Conservation (phyloP, 148 eudicot genomes). For the Bassia scoparia region DNA sequence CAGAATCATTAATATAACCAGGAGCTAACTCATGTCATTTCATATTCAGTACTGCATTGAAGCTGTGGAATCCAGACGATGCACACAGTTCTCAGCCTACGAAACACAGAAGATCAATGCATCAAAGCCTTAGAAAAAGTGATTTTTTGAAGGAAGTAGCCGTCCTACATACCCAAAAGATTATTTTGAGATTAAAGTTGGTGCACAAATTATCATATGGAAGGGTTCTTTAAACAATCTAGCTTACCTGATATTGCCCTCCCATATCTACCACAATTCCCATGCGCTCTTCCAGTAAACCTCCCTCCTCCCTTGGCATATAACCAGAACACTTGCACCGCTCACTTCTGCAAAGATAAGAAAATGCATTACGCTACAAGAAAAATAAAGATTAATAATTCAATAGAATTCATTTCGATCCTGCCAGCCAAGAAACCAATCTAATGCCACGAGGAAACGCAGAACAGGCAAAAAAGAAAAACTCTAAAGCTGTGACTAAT, state of each 20-base stretch:
- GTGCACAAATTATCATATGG: slow-evolving; percentile 2
- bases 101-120: too few relatives aligned
- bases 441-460: neutral
- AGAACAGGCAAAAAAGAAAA: neutral
- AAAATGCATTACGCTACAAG: too few relatives aligned
- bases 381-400: too few relatives aligned
- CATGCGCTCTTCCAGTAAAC: slow-evolving; percentile 84
- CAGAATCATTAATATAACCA: too few relatives aligned
- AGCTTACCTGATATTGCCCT: slow-evolving; percentile 60
- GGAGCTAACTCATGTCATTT: too few relatives aligned
- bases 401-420: too few relatives aligned
- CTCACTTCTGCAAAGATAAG: slow-evolving; percentile 41
- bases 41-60: too few relatives aligned
- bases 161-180: too few relatives aligned
- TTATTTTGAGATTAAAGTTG: neutral
- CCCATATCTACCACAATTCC: slow-evolving; percentile 88
- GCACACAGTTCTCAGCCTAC: too few relatives aligned
- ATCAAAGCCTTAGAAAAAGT: too few relatives aligned
- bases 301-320: slow-evolving; percentile 98
- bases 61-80: too few relatives aligned
- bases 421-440: neutral
- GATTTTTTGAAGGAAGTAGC: too few relatives aligned
- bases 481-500: neutral
- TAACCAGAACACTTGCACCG: slow-evolving; percentile 49
- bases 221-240: neutral